Conservation (phyloP, 1,284 basidiomycete genomes). For the Takashimella tepidaria region DNA sequence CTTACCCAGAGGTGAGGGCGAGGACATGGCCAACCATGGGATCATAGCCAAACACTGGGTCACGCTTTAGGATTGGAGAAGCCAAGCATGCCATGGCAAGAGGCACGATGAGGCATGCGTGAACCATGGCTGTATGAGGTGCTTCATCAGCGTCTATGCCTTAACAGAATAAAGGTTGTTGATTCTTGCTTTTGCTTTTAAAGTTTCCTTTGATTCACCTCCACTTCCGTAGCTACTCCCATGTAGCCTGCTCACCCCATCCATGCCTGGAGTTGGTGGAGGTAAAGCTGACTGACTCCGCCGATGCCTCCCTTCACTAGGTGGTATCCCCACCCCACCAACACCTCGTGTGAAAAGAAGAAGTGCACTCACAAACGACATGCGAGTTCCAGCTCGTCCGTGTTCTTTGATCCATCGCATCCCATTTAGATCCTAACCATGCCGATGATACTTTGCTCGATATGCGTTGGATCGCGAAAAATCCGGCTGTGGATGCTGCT, state of each 20-base stretch:
- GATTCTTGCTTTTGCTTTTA: too few relatives aligned
- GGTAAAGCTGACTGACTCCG: conserved; percentile 27
- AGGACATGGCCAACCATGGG: conserved; percentile 26
- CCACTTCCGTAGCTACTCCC: too few relatives aligned
- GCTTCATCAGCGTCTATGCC: neutral
- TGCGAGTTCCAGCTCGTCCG: conserved; percentile 16
- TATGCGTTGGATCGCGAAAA: conserved; percentile 18
- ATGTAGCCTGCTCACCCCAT: too few relatives aligned
- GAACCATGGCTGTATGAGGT: conserved; percentile 25
- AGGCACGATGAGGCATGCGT: conserved; percentile 27
- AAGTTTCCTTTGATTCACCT: too few relatives aligned
- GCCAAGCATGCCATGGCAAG: conserved; percentile 18
- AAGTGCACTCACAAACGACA: conserved; percentile 21
- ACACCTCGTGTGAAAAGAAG: neutral
- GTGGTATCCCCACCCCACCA: neutral
- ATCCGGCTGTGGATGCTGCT: conserved; percentile 18
- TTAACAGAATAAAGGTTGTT: too few relatives aligned
- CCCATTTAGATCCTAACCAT: conserved; percentile 9
- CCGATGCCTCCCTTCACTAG: conserved; percentile 13
- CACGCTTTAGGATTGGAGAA: conserved; percentile 12
- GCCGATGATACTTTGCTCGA: conserved; percentile 12
- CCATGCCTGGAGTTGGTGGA: too few relatives aligned
- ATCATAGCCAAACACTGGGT: conserved; percentile 37
- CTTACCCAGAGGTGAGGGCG: conserved; percentile 28
- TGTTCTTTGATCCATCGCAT: conserved; percentile 16